Conservation (phyloP, 2,329 filamentous ascomycete genomes). For the Anthostomella pinea region DNA sequence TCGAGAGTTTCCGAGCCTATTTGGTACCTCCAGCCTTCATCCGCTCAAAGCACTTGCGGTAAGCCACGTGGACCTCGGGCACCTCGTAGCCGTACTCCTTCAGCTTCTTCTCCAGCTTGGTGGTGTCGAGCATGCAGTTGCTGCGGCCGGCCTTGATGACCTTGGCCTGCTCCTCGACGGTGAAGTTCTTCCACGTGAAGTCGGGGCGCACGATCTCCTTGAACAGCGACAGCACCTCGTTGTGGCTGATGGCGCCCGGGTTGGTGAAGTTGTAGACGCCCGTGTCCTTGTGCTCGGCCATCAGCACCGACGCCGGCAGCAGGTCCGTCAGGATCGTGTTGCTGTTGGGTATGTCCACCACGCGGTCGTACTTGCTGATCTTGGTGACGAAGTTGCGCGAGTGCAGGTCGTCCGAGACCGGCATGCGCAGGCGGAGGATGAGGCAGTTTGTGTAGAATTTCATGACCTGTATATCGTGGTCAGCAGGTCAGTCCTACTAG, state of each 20-base stretch:
- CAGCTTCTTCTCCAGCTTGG: slow-evolving; percentile 59
- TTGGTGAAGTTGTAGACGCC: slow-evolving; percentile 71
- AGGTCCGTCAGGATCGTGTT: slow-evolving; percentile 65
- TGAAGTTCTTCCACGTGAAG: slow-evolving; percentile 65
- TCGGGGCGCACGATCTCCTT: slow-evolving; percentile 59
- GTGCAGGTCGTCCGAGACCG: slow-evolving; percentile 65
- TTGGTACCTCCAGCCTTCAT: slow-evolving; percentile 57
- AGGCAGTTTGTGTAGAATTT: slow-evolving; percentile 60
- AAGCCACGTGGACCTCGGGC: slow-evolving; percentile 61
- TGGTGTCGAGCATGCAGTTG: slow-evolving; percentile 63
- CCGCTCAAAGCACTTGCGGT: slow-evolving; percentile 59
- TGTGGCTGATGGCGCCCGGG: slow-evolving; percentile 68
- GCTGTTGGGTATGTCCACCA: slow-evolving; percentile 67
- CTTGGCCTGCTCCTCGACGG: slow-evolving; percentile 62
- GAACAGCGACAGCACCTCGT: slow-evolving; percentile 63
- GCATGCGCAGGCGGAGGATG: slow-evolving; percentile 66
- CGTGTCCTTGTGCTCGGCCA: slow-evolving; percentile 59
- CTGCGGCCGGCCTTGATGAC: slow-evolving; percentile 65
- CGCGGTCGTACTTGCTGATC: slow-evolving; percentile 61
- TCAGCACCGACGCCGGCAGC: slow-evolving; percentile 56
- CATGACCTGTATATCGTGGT: slow-evolving; percentile 46
- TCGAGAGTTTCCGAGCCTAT: too few relatives aligned
- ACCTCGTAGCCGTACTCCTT: slow-evolving; percentile 56
- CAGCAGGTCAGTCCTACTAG: slow-evolving; percentile 10
- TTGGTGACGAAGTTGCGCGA: slow-evolving; percentile 68